Conservation (phyloP, 768 basidiomycete genomes). For the Hericium alpestre region DNA sequence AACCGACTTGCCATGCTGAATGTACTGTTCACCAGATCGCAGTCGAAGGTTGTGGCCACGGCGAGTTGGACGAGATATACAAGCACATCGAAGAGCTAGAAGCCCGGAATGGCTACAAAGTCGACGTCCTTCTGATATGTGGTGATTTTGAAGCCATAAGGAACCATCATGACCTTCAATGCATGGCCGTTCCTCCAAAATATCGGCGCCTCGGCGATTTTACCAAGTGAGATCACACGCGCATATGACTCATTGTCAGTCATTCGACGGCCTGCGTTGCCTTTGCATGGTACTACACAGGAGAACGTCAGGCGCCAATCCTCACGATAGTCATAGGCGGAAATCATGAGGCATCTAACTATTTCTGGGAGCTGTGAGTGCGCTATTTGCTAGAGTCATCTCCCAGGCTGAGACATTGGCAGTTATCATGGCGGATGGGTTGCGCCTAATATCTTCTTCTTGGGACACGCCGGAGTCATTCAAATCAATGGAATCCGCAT, state of each 20-base stretch:
- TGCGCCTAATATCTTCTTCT: constrained; percentile 92
- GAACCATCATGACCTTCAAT: constrained; percentile 73
- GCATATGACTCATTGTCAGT: neutral
- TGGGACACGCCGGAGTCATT: constrained; percentile 85
- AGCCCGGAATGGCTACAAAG: constrained; percentile 44
- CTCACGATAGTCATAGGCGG: constrained; percentile 93
- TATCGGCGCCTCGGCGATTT: constrained; percentile 81
- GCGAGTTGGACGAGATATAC: constrained; percentile 85
- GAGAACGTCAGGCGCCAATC: constrained; percentile 69
- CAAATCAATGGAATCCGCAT: constrained; percentile 82
- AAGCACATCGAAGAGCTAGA: constrained; percentile 56
- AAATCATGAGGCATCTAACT: constrained; percentile 95
- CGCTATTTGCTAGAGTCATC: constrained; percentile 1
- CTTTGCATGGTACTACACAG: constrained; percentile 71
- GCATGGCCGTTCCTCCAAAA: constrained; percentile 87
- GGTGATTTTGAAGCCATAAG: constrained; percentile 95
- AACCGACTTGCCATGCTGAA: neutral
- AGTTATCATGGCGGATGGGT: constrained; percentile 97
- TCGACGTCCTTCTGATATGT: constrained; percentile 84
- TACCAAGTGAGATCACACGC: constrained; percentile 41
- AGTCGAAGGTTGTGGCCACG: constrained; percentile 92
- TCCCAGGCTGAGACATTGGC: neutral
- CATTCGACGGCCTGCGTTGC: neutral
- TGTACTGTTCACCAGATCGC: constrained; percentile 45
- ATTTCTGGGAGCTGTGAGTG: constrained; percentile 88